phyloP scores from a whole-genome alignment of 495 filamentous ascomycete genomes.

The Penicillium lividum region DNA sequence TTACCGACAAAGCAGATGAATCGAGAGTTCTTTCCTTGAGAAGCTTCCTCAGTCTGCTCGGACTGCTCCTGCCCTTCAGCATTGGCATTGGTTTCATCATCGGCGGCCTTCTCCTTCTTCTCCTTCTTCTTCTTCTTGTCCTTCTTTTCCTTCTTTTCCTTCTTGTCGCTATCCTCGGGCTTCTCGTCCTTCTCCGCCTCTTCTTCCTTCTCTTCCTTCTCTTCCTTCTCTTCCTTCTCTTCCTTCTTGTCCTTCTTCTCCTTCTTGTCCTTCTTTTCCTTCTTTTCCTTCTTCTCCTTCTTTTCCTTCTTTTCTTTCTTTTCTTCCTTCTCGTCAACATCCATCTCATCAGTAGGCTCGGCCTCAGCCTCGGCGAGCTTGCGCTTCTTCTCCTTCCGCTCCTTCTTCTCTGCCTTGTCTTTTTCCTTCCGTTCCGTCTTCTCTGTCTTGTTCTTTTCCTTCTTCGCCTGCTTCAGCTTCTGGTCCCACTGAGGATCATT shows the following conservation, averaged over 20 bases:
- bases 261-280: constrained; percentile 22
- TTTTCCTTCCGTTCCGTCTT: constrained; percentile 36
- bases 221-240: constrained; percentile 11
- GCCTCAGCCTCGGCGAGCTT: not conserved
- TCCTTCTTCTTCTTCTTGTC: constrained; percentile 11
- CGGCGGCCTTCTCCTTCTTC: constrained; percentile 13
- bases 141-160: constrained; percentile 18
- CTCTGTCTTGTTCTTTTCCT: constrained; percentile 22
- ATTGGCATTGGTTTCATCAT: constrained; percentile 3
- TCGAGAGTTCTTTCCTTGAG: constrained; percentile 51
- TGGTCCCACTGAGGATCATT: constrained; percentile 40
- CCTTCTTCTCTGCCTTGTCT: constrained; percentile 17
- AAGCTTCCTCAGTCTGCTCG: constrained; percentile 25
- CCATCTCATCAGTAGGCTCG: constrained; percentile 8
- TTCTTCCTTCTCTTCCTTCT: constrained; percentile 10
- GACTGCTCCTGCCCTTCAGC: constrained; percentile 13
- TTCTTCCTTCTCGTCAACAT: constrained; percentile 15
- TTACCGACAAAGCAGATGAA: constrained; percentile 86
- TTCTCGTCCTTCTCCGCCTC: constrained; percentile 10
- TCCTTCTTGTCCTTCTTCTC: constrained; percentile 25
- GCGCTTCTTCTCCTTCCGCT: constrained; percentile 20
- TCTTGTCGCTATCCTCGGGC: not conserved
- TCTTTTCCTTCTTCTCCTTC: constrained; percentile 11
- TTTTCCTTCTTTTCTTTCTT: constrained; percentile 25
- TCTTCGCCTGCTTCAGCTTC: constrained; percentile 36